phyloP scores from a whole-genome alignment of 495 filamentous ascomycete genomes.

The Paragyromitra xinjiangensis region DNA sequence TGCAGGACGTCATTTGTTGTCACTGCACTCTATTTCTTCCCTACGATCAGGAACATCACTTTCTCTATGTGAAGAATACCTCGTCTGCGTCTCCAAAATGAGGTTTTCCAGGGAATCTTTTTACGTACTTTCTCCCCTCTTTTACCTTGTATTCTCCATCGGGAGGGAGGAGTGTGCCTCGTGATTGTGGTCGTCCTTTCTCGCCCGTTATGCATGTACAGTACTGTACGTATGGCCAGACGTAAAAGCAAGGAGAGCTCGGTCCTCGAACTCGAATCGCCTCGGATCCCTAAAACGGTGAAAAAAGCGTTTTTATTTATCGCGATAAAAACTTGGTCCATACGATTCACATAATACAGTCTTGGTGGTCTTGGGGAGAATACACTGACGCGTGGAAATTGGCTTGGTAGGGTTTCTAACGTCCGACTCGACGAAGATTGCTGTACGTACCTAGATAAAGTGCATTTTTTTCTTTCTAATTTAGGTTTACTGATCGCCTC shows the following conservation, averaged over 20 bases:
- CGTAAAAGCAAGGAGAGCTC: conserved; percentile 3
- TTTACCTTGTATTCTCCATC: neutral
- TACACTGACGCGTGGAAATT: neutral
- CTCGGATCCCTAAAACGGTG: neutral
- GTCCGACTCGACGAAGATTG: neutral
- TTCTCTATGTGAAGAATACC: neutral
- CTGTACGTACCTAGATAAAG: neutral
- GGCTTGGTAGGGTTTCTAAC: neutral
- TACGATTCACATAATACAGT: neutral
- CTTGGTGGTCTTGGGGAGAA: neutral
- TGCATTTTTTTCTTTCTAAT: neutral
- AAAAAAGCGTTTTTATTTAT: neutral
- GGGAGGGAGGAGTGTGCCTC: conserved; percentile 12
- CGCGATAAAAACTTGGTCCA: neutral
- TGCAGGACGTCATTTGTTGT: conserved; percentile 26
- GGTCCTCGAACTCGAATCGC: conserved; percentile 1
- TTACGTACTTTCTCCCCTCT: neutral
- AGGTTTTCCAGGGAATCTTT: neutral
- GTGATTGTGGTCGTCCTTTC: conserved; percentile 1
- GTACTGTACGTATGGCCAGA: neutral
- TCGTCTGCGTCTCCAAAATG: neutral
- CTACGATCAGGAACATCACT: neutral
- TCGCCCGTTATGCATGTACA: neutral
- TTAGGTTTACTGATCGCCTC: conserved; percentile 15
- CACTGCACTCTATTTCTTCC: neutral